A percentile compares a stretch with the other conserved stretches of the same genome.
Evolutionary conservation across 345 rosid species (phyloP).

Genomic region (Boechera retrofracta): DNA sequence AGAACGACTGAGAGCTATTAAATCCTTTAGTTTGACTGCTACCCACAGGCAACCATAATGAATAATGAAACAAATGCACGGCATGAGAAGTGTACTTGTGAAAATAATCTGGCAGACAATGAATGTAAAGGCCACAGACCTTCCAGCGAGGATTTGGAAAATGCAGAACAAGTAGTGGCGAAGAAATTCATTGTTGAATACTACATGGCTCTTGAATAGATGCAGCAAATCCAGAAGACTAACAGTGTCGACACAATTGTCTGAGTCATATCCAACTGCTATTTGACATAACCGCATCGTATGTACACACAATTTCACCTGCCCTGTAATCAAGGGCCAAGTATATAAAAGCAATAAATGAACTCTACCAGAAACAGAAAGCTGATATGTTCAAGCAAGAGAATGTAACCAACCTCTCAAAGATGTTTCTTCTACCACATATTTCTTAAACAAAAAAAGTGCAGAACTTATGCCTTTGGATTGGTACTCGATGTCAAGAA

Average conservation of each 20-base stretch:
- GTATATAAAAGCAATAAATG: constrained; percentile 14
- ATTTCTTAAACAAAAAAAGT: constrained; percentile 66
- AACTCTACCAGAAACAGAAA: constrained; percentile 25
- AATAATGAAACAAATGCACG: constrained; percentile 28
- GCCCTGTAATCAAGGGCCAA: constrained; percentile 68
- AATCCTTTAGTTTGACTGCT: background rate
- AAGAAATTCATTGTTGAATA: constrained; percentile 76
- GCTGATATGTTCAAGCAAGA: constrained; percentile 14
- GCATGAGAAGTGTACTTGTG: constrained; percentile 15
- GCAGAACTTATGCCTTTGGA: constrained; percentile 82
- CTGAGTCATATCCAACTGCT: constrained; percentile 54
- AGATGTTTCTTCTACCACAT: constrained; percentile 77
- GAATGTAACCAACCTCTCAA: constrained; percentile 69
- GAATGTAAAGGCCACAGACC: constrained; percentile 52
- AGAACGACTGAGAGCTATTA: too few species aligned
- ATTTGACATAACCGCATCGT: constrained; percentile 83
- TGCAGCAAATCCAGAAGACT: constrained; percentile 71
- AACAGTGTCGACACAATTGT: constrained; percentile 52
- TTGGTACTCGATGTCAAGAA: constrained; percentile 88
- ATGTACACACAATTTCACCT: constrained; percentile 76
- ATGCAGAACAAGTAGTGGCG: constrained; percentile 88
- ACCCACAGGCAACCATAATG: constrained; percentile 19
- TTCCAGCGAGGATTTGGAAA: constrained; percentile 81
- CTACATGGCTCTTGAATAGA: constrained; percentile 70
- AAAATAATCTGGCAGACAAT: constrained; percentile 23